Conservation (phyloP, 1,284 basidiomycete genomes). For the Trametes versicolor region DNA sequence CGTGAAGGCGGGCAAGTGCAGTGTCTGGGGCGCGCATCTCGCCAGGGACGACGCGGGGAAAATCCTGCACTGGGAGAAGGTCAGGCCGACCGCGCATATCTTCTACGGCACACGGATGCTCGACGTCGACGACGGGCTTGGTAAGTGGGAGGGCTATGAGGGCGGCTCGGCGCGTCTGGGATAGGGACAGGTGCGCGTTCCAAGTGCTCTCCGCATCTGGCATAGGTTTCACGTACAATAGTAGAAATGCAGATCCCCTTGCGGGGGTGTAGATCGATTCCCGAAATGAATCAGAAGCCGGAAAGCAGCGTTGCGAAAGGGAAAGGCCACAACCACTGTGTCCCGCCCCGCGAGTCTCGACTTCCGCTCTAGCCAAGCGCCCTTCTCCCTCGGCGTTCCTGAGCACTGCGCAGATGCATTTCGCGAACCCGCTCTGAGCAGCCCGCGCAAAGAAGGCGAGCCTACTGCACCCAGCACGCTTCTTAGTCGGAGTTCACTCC, state of each 20-base stretch:
- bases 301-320: neutral
- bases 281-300: neutral
- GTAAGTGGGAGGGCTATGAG: conserved; percentile 72
- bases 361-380: neutral
- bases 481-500: conserved; percentile 8
- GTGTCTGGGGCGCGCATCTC: conserved; percentile 65
- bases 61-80: conserved; percentile 58
- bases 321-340: conserved; percentile 1
- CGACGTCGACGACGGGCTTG: conserved; percentile 61
- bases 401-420: neutral
- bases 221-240: neutral
- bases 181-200: conserved; percentile 13
- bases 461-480: neutral
- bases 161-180: conserved; percentile 49
- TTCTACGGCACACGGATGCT: conserved; percentile 71
- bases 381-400: conserved; percentile 3
- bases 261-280: neutral
- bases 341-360: neutral
- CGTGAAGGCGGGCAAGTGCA: conserved; percentile 53
- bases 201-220: neutral
- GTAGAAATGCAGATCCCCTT: neutral
- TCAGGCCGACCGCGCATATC: conserved; percentile 68
- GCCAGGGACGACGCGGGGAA: conserved; percentile 58
- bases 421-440: neutral
- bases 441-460: neutral